Evolutionary conservation across 495 filamentous ascomycete genomes (phyloP), one percentile per base, ranked within the genome.

Genomic region (Massariosphaeria phaeospora): DNA sequence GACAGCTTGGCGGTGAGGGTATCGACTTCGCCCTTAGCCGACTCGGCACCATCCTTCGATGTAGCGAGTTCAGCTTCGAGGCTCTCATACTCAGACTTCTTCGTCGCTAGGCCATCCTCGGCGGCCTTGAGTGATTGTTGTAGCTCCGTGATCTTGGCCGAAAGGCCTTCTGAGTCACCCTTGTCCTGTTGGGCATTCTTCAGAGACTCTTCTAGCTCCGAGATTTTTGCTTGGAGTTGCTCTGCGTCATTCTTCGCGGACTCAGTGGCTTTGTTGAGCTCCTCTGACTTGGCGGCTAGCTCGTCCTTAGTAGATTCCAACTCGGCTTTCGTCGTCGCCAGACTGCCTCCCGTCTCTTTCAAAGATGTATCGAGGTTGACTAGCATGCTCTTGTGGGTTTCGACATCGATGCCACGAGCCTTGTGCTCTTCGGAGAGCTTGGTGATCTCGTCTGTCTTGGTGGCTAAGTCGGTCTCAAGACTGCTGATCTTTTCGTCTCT

Each of bases 91-190:
- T n/a, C n/a, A n/a, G n/a, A n/a, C n/a, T n/a, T n/a, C 11, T 17
- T 10, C 17, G 13, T 25, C 12, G 50, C 41, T 13, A 47, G 30
- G 20, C 25, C 23, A 20, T 15, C 39, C 24, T 55, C 46, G 13
- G 49, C 23, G 13, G 33, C 54, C 13, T 51, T 26, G 20, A 52
- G 49, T 3, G 35, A 43, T 2, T 5, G 9, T 33, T 52, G 36
- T 10, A 53, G 39, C 23, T 53, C 50, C 1, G 10, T 13, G n/a
- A 53, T 44, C 40, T 45, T 34, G 3, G 39, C 21, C n/a, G 41
- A 17, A 9, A 44, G 41, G 2, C 41, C 41, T 8, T 26, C 41
- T 5, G 38, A 18, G 13, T 40, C 38, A 6, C 38, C 38, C 38
- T 40, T 40, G 15, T 17, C 38, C n/a, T 17, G 3, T 21, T 20